Conservation (phyloP, 2,329 filamentous ascomycete genomes). For the Zalaria obscura region DNA sequence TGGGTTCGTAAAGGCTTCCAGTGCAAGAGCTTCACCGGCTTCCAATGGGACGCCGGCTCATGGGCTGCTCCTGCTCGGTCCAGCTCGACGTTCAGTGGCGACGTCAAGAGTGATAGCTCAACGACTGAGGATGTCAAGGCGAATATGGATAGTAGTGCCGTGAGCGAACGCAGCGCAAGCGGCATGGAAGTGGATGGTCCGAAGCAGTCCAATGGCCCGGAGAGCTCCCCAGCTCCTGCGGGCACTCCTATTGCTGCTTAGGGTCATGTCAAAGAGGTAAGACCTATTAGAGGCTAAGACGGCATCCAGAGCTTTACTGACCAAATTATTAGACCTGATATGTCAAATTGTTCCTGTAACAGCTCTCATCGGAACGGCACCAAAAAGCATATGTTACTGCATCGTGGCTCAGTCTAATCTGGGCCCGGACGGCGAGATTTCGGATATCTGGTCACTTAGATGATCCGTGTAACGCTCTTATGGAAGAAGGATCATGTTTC, state of each 20-base stretch:
- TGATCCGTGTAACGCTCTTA: too few species aligned
- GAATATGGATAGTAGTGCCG: constrained; percentile 42
- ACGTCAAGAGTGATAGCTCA: constrained; percentile 41
- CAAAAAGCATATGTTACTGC: too few species aligned
- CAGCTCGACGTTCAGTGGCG: constrained; percentile 39
- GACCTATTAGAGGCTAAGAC: too few species aligned
- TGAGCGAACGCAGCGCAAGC: constrained; percentile 47
- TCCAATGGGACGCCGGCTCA: constrained; percentile 64
- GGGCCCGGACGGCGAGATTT: too few species aligned
- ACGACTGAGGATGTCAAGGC: constrained; percentile 41
- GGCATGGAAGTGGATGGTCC: constrained; percentile 27
- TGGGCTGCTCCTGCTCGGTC: constrained; percentile 56
- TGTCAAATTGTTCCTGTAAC: too few species aligned
- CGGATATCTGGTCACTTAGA: too few species aligned
- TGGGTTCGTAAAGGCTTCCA: constrained; percentile 75
- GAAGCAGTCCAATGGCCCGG: constrained; percentile 15
- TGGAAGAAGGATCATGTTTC: too few species aligned
- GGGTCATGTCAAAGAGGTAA: too few species aligned
- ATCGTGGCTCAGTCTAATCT: too few species aligned
- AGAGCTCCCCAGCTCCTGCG: constrained; percentile 22
- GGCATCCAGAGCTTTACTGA: too few species aligned
- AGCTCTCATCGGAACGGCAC: too few species aligned
- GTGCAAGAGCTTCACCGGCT: constrained; percentile 86
- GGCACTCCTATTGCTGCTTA: constrained; percentile 14
- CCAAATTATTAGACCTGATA: too few species aligned